phyloP scores from a whole-genome alignment of 345 rosid genomes.

The Melaleuca quinquenervia region DNA sequence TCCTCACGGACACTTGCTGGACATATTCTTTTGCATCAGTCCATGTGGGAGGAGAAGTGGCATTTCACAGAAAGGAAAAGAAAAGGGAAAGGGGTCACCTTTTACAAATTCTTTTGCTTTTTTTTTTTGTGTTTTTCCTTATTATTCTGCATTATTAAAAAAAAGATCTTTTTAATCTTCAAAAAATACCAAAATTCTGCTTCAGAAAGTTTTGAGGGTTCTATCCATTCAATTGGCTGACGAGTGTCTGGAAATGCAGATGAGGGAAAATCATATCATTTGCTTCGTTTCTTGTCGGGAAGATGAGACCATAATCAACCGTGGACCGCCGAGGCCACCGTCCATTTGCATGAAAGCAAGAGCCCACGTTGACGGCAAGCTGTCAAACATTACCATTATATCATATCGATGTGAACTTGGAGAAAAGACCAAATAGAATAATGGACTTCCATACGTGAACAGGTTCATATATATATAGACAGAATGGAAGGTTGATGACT shows the following conservation, averaged over 20 bases:
- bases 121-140: too few relatives aligned
- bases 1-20: background rate
- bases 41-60: too few relatives aligned
- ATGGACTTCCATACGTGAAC: background rate
- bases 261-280: background rate
- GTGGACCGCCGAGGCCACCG: background rate
- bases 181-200: background rate
- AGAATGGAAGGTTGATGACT: background rate
- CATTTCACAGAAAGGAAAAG: too few relatives aligned
- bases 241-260: background rate
- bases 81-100: too few relatives aligned
- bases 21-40: too few relatives aligned
- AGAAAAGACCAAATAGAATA: background rate
- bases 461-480: too few relatives aligned
- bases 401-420: background rate
- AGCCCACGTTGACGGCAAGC: constrained; percentile 5
- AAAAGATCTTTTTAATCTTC: background rate
- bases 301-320: background rate
- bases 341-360: background rate
- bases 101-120: too few relatives aligned
- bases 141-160: background rate
- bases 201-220: too few relatives aligned
- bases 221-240: too few relatives aligned
- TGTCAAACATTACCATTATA: background rate
- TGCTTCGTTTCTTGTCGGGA: background rate